Evolutionary conservation across 2,329 filamentous ascomycete genomes (phyloP).

Genomic region (Aureobasidium musti): DNA sequence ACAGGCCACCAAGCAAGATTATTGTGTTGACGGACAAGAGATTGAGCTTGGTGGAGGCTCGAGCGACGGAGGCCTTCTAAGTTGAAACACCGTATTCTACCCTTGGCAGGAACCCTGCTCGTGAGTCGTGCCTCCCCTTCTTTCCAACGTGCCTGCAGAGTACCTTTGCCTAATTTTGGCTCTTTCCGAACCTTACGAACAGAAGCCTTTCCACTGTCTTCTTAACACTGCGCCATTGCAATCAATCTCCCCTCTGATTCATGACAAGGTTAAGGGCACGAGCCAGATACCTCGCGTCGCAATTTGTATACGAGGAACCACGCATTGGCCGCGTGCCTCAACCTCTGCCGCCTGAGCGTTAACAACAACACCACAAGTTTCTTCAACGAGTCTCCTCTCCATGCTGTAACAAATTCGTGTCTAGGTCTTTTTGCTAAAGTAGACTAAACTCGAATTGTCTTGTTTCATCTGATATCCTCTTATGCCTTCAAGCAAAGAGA

Average conservation of each 20-base stretch:
- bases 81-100: conserved; percentile 17
- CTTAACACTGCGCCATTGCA: neutral
- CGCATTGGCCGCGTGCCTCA: conserved; percentile 11
- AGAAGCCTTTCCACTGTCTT: neutral
- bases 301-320: conserved; percentile 13
- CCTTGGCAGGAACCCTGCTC: conserved; percentile 22
- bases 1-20: conserved; percentile 13
- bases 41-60: conserved; percentile 20
- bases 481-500: conserved; percentile 5
- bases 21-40: conserved; percentile 11
- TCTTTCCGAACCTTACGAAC: neutral
- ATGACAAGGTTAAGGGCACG: conserved; percentile 12
- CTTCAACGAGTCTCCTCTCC: neutral
- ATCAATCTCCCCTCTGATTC: neutral
- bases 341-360: neutral
- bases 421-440: conserved; percentile 6
- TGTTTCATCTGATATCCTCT: conserved; percentile 1
- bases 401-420: conserved; percentile 1
- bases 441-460: neutral
- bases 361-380: conserved; percentile 8
- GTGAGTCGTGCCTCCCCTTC: conserved; percentile 5
- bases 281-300: conserved; percentile 8
- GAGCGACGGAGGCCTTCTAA: conserved; percentile 10
- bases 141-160: conserved; percentile 8
- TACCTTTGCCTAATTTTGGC: neutral